Conservation (phyloP, 2,329 filamentous ascomycete genomes). For the Chaetomium sp. region DNA sequence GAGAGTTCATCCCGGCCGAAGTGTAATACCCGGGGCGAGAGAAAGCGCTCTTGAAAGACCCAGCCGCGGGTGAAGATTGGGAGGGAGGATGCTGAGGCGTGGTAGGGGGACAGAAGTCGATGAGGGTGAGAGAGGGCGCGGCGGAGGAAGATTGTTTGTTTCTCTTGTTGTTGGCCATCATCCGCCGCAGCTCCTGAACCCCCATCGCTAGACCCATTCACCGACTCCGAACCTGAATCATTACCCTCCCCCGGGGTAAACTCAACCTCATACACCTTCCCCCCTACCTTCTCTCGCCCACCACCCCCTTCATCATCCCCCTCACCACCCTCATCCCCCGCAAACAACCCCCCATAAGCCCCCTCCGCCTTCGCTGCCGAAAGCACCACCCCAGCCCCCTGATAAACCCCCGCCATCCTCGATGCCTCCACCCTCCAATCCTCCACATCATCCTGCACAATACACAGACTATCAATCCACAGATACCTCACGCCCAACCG, state of each 20-base stretch:
- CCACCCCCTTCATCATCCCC: too few species aligned
- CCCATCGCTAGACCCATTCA: too few species aligned
- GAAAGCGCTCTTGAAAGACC: conserved; percentile 22
- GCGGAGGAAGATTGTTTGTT: conserved; percentile 7
- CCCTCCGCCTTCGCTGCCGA: conserved; percentile 13
- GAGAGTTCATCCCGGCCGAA: conserved; percentile 16
- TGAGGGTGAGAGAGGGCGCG: conserved; percentile 5
- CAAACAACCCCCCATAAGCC: conserved; percentile 13
- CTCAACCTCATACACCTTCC: too few species aligned
- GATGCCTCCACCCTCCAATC: conserved; percentile 8
- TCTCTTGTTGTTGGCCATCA: background rate
- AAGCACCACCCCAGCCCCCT: background rate
- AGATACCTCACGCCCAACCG: conserved; percentile 3
- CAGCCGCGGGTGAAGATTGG: conserved; percentile 19
- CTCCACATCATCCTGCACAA: conserved; percentile 6
- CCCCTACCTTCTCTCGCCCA: too few species aligned
- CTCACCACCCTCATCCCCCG: background rate
- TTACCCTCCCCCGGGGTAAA: too few species aligned
- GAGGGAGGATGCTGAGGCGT: background rate
- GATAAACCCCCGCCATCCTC: conserved; percentile 4
- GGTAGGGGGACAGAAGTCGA: conserved; percentile 3
- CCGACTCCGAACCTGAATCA: too few species aligned
- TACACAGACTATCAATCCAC: conserved; percentile 12
- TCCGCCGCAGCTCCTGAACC: too few species aligned
- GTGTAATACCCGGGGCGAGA: conserved; percentile 19